These are phyloP conservation scores for Aspergillus sp. DNA, from an alignment of 2,329 filamentous ascomycete genomes.

Conservation along the genomic window DNA sequence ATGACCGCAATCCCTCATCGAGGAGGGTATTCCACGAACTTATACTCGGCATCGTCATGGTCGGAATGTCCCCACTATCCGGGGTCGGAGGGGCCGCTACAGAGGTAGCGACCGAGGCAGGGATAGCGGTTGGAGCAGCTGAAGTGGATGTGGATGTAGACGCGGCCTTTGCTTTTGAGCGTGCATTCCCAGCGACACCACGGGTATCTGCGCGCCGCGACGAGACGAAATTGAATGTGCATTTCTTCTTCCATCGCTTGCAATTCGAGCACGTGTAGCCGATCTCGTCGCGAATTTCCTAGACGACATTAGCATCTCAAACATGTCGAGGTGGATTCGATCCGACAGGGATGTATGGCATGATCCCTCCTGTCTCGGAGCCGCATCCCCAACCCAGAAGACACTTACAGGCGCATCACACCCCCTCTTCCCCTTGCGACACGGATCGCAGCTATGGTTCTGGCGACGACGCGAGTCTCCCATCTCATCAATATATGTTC, in stretches of 20 bases:
- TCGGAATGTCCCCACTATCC: neutral
- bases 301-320: neutral
- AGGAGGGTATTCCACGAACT: neutral
- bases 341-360: neutral
- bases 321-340: too few relatives aligned
- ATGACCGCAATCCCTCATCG: neutral
- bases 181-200: neutral
- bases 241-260: constrained; percentile 12
- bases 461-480: constrained; percentile 11
- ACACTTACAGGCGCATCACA: constrained; percentile 11
- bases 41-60: neutral
- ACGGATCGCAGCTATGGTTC: constrained; percentile 16
- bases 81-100: neutral
- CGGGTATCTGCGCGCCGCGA: neutral
- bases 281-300: neutral
- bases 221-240: constrained; percentile 2
- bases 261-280: constrained; percentile 7
- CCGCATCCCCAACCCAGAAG: too few relatives aligned
- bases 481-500: neutral
- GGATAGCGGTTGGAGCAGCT: neutral
- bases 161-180: neutral
- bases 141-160: neutral
- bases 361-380: too few relatives aligned
- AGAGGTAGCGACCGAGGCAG: neutral
- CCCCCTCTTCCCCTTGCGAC: constrained; percentile 15